Percentiles rank a stretch among this genome's conserved stretches.
Conservation (phyloP, 2,329 filamentous ascomycete genomes). For the Pestalotiopsis sp. region DNA sequence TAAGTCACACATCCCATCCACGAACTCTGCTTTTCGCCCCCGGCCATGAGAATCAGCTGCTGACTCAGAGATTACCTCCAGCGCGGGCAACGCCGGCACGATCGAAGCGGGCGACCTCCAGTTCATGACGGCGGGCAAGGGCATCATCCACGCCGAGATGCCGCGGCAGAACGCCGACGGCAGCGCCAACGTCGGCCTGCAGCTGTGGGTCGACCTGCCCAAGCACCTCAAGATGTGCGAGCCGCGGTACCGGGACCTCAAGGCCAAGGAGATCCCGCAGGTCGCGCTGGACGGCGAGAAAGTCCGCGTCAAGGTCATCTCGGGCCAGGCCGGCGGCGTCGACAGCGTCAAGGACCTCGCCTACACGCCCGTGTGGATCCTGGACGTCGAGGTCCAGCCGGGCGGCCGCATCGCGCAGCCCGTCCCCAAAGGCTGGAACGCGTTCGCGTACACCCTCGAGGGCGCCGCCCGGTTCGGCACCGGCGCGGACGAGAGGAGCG, state of each 20-base stretch:
- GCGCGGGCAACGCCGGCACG: constrained; percentile 61
- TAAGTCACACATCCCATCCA: background rate
- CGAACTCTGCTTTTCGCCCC: background rate
- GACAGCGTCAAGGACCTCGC: constrained; percentile 88
- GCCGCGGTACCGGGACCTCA: constrained; percentile 86
- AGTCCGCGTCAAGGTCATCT: constrained; percentile 87
- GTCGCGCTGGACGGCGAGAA: constrained; percentile 72
- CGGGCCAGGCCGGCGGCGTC: constrained; percentile 78
- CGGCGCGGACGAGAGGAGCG: constrained; percentile 49
- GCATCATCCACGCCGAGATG: constrained; percentile 97
- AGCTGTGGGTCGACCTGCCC: constrained; percentile 94
- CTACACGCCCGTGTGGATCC: constrained; percentile 95
- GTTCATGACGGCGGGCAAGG: constrained; percentile 94
- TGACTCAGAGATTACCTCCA: background rate
- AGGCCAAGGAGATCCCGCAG: constrained; percentile 75
- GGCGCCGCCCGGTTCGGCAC: constrained; percentile 68
- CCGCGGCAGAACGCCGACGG: constrained; percentile 78
- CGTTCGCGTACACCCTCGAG: constrained; percentile 83
- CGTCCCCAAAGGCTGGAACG: constrained; percentile 82
- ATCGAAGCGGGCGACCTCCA: constrained; percentile 88
- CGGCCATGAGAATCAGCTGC: background rate
- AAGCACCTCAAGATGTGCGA: constrained; percentile 82
- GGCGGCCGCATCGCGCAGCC: constrained; percentile 77
- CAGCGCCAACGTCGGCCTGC: constrained; percentile 79
- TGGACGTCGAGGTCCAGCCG: constrained; percentile 80